Percentiles rank a stretch among this genome's conserved stretches.
phyloP scores from a whole-genome alignment of 768 basidiomycete genomes.

The Phallus indusiatus region DNA sequence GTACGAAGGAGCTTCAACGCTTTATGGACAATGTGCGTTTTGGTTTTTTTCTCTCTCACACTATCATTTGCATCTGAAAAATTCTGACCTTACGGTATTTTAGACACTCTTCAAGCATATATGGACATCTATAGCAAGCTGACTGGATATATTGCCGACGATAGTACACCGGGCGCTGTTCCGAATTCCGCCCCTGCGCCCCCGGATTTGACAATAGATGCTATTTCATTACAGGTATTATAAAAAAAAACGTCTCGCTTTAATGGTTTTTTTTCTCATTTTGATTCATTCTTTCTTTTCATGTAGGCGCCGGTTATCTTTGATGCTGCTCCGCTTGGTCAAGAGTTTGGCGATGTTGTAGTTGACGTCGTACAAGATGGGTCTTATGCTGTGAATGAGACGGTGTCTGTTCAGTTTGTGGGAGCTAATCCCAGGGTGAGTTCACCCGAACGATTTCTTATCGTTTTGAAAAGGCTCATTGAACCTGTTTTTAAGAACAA shows the following conservation, averaged over 20 bases:
- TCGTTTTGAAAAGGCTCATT: no score
- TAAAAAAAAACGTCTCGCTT: no score
- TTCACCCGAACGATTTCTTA: no score
- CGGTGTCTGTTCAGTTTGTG: slow-evolving; percentile 53
- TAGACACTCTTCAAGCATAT: slow-evolving; percentile 73
- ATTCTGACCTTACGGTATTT: neutral
- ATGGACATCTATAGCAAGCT: slow-evolving; percentile 66
- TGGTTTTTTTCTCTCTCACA: slow-evolving; percentile 9
- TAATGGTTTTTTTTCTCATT: no score
- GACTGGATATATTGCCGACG: slow-evolving; percentile 50
- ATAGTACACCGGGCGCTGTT: slow-evolving; percentile 26
- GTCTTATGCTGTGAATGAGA: slow-evolving; percentile 47
- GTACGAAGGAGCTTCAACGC: slow-evolving; percentile 74
- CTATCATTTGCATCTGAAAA: slow-evolving; percentile 1
- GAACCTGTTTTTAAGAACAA: slow-evolving; percentile 46
- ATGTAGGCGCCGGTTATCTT: slow-evolving; percentile 54
- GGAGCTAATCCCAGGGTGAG: slow-evolving; percentile 72
- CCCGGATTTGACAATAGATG: slow-evolving; percentile 50
- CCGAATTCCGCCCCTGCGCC: slow-evolving; percentile 59
- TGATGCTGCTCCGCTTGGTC: slow-evolving; percentile 46
- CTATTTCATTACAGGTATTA: slow-evolving; percentile 62
- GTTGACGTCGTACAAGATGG: slow-evolving; percentile 41
- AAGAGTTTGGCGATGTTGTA: slow-evolving; percentile 54
- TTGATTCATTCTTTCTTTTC: neutral
- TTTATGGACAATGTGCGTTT: slow-evolving; percentile 64